Conservation (phyloP, 2,329 filamentous ascomycete species). For the Fusarium hostae region DNA sequence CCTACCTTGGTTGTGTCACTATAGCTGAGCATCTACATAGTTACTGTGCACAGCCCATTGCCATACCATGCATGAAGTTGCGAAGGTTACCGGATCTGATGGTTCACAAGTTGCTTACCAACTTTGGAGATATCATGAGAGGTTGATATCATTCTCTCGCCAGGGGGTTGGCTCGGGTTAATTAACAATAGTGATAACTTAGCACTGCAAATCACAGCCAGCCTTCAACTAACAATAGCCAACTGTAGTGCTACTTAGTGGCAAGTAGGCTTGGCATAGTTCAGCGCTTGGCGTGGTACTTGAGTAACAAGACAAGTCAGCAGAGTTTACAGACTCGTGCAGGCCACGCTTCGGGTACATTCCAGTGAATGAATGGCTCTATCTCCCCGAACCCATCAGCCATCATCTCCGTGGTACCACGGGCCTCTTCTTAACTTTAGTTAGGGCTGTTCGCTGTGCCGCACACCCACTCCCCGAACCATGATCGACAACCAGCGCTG, state of each 20-base stretch:
- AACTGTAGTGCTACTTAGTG: neutral
- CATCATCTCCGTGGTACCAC: constrained; percentile 30
- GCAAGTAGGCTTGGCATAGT: neutral
- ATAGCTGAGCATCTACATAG: neutral
- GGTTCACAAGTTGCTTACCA: neutral
- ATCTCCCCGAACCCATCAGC: constrained; percentile 43
- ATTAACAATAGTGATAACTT: neutral
- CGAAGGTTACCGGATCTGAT: neutral
- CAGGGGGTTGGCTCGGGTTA: constrained; percentile 4
- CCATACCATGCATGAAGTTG: neutral
- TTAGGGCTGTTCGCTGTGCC: constrained; percentile 2
- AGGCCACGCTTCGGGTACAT: constrained; percentile 28
- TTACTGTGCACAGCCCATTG: neutral
- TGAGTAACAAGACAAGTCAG: neutral
- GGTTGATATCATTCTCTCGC: neutral
- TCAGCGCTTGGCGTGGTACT: constrained; percentile 16
- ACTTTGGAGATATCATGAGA: constrained; percentile 2
- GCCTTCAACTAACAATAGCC: neutral
- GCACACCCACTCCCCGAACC: constrained; percentile 35
- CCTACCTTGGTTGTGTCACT: neutral
- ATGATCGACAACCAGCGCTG: constrained; percentile 34
- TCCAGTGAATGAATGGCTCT: constrained; percentile 18
- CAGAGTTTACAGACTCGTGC: constrained; percentile 9
- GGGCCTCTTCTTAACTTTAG: constrained; percentile 1
- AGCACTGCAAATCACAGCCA: constrained; percentile 6